Percentiles rank a stretch among this genome's conserved stretches.
These are phyloP conservation scores for Debaryomyces robertsiae DNA, from an alignment of 1,139 yeast genomes.

Conservation along the genomic window DNA sequence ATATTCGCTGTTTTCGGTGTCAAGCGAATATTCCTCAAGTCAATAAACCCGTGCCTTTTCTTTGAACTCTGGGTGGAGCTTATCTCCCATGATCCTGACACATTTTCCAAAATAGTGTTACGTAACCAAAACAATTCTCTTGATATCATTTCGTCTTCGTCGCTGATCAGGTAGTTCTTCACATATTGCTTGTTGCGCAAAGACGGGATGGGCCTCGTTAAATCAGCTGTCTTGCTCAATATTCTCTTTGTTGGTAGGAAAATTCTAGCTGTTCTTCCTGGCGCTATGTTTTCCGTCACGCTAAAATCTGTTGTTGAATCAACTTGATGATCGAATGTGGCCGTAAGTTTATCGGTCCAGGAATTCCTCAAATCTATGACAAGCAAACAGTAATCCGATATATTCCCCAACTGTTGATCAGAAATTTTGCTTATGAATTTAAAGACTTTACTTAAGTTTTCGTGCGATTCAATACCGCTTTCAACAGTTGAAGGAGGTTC, in stretches of 20 bases:
- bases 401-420: conserved; percentile 23
- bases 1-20: conserved; percentile 54
- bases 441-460: conserved; percentile 23
- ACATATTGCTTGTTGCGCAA: conserved; percentile 73
- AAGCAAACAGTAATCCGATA: conserved; percentile 60
- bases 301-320: conserved; percentile 20
- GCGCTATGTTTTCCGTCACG: conserved; percentile 36
- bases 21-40: conserved; percentile 65
- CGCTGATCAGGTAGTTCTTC: conserved; percentile 58
- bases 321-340: conserved; percentile 22
- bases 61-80: conserved; percentile 17
- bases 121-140: conserved; percentile 81
- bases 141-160: conserved; percentile 53
- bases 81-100: conserved; percentile 68
- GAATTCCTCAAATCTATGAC: conserved; percentile 71
- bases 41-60: conserved; percentile 57
- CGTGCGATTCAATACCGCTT: conserved; percentile 11
- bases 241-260: conserved; percentile 70
- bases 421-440: conserved; percentile 22
- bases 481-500: not conserved
- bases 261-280: conserved; percentile 59
- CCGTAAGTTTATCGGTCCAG: conserved; percentile 54
- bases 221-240: conserved; percentile 43
- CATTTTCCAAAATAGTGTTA: conserved; percentile 56
- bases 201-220: conserved; percentile 67